Base-by-base conservation (phyloP, 306 rosid genomes). In the Vigna mungo region DNA sequence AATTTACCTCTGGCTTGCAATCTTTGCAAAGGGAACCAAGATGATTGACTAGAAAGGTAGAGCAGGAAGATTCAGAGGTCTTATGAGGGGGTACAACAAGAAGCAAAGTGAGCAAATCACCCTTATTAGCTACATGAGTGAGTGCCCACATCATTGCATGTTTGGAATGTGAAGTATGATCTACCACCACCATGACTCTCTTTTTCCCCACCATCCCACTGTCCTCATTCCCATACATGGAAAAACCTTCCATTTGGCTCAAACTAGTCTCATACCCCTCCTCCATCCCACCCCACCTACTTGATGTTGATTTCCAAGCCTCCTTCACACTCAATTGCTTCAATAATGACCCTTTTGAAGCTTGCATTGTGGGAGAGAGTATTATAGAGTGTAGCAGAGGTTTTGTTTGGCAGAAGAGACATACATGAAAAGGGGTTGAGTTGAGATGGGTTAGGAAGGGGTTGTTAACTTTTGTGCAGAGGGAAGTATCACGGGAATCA, bases 101-200 rank as follows among this genome's bases (percentile, higher is more conserved):
- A 78, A 93, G 97, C 8, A 93, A 89, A 75, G 97, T 89, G 53
- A 93, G 88, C 68, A 90, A 75, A 85, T 93, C 97, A 72, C 88
- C 89, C 92, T 84, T 89, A 54, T 87, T 89, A 14, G 89, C 92
- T 0, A 87, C 86, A 81, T 92, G 93, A 6, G 94, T 90, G 68
- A 92, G 91, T 6, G 97, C 94, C 97, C 97, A 92, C 87, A 86
- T 86, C 87, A 91, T 86, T 25, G 97, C 97, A 78, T 90, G 92
- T 68, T 85, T 90, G 43, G 97, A 89, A 70, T 90, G 90, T 4
- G 94, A 71, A 20, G 91, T 74, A 20, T 88, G 84, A 80, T 92
- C 97, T 77, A 92, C 92, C 69, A 89, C 88, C 15, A 92, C 97
- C 97, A 92, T 90, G 74, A 89, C 92, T 80, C 96, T 90, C 87